A percentile compares a stretch with the other conserved stretches of the same genome.
These are phyloP conservation scores for Elongisporangium senticosum DNA, from an alignment of 352 stramenopile genomes.

Conservation along the genomic window DNA sequence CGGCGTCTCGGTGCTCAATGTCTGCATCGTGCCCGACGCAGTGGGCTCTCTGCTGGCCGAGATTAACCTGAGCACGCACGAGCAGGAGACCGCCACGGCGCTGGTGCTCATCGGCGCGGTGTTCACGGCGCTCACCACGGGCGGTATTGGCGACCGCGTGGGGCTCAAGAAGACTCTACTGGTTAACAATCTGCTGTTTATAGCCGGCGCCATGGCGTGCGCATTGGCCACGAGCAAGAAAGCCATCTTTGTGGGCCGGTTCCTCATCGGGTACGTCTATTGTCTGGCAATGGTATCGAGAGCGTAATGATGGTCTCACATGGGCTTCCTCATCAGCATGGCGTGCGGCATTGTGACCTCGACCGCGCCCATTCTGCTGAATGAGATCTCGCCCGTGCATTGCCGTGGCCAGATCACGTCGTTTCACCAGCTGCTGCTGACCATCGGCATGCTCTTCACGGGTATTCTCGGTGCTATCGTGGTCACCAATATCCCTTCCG, in stretches of 20 bases:
- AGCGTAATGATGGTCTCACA: not conserved
- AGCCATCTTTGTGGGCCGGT: conserved; percentile 50
- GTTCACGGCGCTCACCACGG: conserved; percentile 50
- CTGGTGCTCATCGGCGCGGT: conserved; percentile 71
- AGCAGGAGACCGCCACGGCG: conserved; percentile 70
- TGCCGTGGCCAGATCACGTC: conserved; percentile 77
- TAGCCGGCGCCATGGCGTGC: conserved; percentile 46
- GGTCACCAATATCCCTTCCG: conserved; percentile 69
- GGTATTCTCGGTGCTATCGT: conserved; percentile 74
- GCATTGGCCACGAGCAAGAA: conserved; percentile 53
- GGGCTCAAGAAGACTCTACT: conserved; percentile 67
- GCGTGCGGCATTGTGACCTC: conserved; percentile 76
- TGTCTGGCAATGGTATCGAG: too few relatives aligned
- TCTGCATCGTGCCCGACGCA: conserved; percentile 72
- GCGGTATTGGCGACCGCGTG: conserved; percentile 43
- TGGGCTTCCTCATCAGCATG: conserved; percentile 13
- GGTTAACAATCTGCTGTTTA: conserved; percentile 69
- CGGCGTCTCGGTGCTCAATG: conserved; percentile 59
- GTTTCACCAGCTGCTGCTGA: conserved; percentile 84
- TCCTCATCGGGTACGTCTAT: conserved; percentile 50
- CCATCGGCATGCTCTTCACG: conserved; percentile 80
- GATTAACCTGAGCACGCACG: conserved; percentile 62
- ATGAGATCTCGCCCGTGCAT: conserved; percentile 65
- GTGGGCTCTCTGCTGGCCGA: conserved; percentile 64
- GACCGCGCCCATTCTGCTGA: conserved; percentile 78